Base-by-base conservation (phyloP, 2,329 filamentous ascomycete genomes). In the Emydomyces testavorans region DNA sequence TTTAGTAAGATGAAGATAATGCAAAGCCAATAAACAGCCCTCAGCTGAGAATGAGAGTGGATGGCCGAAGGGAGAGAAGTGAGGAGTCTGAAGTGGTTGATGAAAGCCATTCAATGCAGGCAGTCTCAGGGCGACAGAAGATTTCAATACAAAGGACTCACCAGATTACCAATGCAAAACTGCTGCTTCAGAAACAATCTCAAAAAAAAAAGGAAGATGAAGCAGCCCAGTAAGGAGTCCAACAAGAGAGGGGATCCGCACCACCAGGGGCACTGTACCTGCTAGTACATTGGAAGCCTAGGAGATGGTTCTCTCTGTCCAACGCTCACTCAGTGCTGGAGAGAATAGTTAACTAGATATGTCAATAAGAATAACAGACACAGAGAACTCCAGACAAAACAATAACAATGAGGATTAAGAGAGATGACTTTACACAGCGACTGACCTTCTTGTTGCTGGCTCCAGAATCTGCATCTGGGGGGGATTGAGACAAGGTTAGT, bases 401-500 rank as follows among this genome's bases (percentile, higher is more conserved):
- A n/a, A n/a, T n/a, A n/a, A n/a, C n/a, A n/a, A n/a, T n/a, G n/a
- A n/a, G n/a, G n/a, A n/a, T n/a, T n/a, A n/a, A n/a, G n/a, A 28
- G 28, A 7, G 28, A 34, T 16, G 39, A 42, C n/a, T 31, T 16
- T 28, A 11, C 28, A 31, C 16, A 16, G 31, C 13, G 20, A 35
- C 13, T 35, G 41, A 45, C 23, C 35, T 45, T 35, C 41, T 16
- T 45, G 41, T 45, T 29, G 16, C 13, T 36, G 18, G n/a, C 11
- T 35, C 32, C 43, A 46, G 43, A 46, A 15, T 38, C 26, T 37
- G n/a, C n/a, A n/a, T n/a, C n/a, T n/a, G n/a, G n/a, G 34, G 43
- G 32, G 34, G 43, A 28, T 37, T 37, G 32, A 46, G 43, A 46
- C 35, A 38, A 46, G 43, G 35, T 38, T 46, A 18, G 40, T 15